Percentiles rank a stretch among this genome's conserved stretches.
phyloP scores from a whole-genome alignment of 108 stramenopile genomes.

The Cyclotella distinguenda region DNA sequence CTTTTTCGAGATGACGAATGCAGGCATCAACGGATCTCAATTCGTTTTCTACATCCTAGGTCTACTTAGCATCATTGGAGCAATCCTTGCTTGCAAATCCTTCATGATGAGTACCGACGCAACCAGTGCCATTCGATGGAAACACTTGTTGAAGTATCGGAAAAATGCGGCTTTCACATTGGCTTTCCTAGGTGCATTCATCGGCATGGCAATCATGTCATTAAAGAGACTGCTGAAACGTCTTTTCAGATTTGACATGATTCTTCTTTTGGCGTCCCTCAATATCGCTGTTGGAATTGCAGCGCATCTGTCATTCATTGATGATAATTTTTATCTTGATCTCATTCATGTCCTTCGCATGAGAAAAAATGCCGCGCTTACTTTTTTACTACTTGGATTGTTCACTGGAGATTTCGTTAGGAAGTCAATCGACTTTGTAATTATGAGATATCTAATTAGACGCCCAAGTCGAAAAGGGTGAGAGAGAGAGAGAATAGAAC shows the following conservation, averaged over 20 bases:
- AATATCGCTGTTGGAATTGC: constrained; percentile 18
- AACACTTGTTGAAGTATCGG: constrained; percentile 6
- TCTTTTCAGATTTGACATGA: neutral
- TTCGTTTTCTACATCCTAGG: constrained; percentile 2
- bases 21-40: neutral
- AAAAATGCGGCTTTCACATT: constrained; percentile 21
- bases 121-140: constrained; percentile 9
- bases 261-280: neutral
- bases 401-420: constrained; percentile 2
- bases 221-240: constrained; percentile 5
- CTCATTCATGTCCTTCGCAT: constrained; percentile 1
- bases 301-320: neutral
- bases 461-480: too few relatives aligned
- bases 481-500: too few relatives aligned
- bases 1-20: neutral
- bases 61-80: neutral
- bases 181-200: constrained; percentile 1
- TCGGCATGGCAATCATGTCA: neutral
- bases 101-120: neutral
- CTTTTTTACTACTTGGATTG: constrained; percentile 12
- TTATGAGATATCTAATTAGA: too few relatives aligned
- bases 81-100: neutral
- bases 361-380: constrained; percentile 15
- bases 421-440: too few relatives aligned
- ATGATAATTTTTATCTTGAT: constrained; percentile 2